Percentiles rank a stretch among this genome's conserved stretches.
Evolutionary conservation across 805 yeast species (phyloP).

Genomic region (Yamadazyma akitaensis): DNA sequence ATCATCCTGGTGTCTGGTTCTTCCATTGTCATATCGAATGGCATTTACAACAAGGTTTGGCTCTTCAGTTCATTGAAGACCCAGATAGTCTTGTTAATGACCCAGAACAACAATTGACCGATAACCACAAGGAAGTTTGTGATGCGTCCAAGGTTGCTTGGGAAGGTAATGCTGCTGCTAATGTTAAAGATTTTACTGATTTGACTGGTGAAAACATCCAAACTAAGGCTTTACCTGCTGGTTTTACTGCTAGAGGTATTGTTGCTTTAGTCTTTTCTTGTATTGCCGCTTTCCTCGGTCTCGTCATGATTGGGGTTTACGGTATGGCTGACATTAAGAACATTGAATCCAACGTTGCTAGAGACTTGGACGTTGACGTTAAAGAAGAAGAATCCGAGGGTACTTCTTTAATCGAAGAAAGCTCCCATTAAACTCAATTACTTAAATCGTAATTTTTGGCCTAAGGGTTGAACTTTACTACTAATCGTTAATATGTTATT

Average conservation of each 20-base stretch:
- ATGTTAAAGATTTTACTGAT: slow-evolving; percentile 58
- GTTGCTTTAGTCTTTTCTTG: slow-evolving; percentile 91
- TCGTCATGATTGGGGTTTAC: slow-evolving; percentile 70
- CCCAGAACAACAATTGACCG: slow-evolving; percentile 54
- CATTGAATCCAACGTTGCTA: slow-evolving; percentile 60
- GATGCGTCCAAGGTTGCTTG: slow-evolving; percentile 46
- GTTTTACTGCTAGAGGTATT: slow-evolving; percentile 93
- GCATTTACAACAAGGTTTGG: slow-evolving; percentile 81
- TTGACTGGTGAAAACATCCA: slow-evolving; percentile 76
- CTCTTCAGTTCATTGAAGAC: slow-evolving; percentile 67
- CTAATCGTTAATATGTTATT: slow-evolving; percentile 1
- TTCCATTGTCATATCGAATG: slow-evolving; percentile 91
- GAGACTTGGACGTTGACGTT: slow-evolving; percentile 51
- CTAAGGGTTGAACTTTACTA: not conserved
- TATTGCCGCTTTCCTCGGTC: slow-evolving; percentile 80
- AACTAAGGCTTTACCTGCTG: slow-evolving; percentile 63
- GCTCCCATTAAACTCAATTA: not conserved
- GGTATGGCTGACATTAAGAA: slow-evolving; percentile 81
- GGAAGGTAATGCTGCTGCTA: slow-evolving; percentile 89
- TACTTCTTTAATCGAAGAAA: slow-evolving; percentile 4
- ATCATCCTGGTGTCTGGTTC: slow-evolving; percentile 92
- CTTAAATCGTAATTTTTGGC: too few species aligned
- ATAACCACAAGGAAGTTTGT: slow-evolving; percentile 61
- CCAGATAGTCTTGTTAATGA: slow-evolving; percentile 49
- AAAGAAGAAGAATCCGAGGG: slow-evolving; percentile 24